Base-by-base conservation (phyloP, 1,139 yeast species). In the Meyerozyma elateridarum region DNA sequence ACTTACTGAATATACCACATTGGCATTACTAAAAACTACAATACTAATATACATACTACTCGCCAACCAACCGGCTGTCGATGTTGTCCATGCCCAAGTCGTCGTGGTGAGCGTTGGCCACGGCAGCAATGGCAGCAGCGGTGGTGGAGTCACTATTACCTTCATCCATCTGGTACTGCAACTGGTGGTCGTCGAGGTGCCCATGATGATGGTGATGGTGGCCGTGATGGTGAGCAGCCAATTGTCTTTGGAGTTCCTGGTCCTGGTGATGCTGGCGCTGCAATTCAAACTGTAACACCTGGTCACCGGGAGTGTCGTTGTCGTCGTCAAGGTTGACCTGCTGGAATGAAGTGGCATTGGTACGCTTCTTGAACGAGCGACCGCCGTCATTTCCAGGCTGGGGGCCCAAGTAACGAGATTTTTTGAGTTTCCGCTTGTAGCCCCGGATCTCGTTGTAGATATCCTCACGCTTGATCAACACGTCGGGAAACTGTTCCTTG, bases 391-490 rank as follows among this genome's bases (percentile, higher is more conserved):
- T 38, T 28, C 32, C 31, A 26, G 35, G 34, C 43, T 21, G 36
- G 41, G 24, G 26, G 31, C 6, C 32, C 30, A 28, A 34, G 31
- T 26, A 32, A 32, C 31, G 37, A 35, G 29, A 15, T 44, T 65
- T 63, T 55, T 67, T 68, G 44, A 73, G 53, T 41, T 73, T 73
- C 36, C 76, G 61, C 51, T 73, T 73, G 52, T 72, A 69, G n/a
- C 77, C 77, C 37, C 79, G 54, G 42, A 73, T 73, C 48, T 73
- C 79, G 49, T 73, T 73, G 48, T 73, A 73, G 35, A 73, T 73
- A 49, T 73, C 79, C 47, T 73, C 79, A 36, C 79, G 58, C 49
- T 73, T 73, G 42, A 73, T 73, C 33, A 72, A 59, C 28, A 73
- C 71, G 40, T 72, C 78, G 20, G 76, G 78, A 48, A 64, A 73